Conservation (phyloP, 345 rosid genomes). For the Euphorbia pulcherrima region DNA sequence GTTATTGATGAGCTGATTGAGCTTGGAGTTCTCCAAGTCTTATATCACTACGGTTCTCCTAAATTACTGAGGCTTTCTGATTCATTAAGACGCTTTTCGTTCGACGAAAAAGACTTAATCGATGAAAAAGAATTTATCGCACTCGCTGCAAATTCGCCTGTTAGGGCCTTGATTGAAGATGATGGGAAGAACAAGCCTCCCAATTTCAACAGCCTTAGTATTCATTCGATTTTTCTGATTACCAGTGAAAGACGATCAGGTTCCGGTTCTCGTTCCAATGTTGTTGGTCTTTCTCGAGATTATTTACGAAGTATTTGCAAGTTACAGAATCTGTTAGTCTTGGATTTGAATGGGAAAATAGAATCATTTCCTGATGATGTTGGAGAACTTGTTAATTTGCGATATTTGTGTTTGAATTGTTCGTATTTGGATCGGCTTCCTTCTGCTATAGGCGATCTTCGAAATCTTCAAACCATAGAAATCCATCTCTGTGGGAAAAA, state of each 20-base stretch:
- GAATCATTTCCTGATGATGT: conserved; percentile 10
- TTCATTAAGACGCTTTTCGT: too few species aligned
- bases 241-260: not conserved
- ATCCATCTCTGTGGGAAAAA: not conserved
- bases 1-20: not conserved
- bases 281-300: conserved; percentile 2
- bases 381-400: conserved; percentile 10
- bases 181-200: not conserved
- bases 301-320: conserved; percentile 7
- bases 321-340: conserved; percentile 3
- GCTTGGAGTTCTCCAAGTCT: not conserved
- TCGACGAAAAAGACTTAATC: too few species aligned
- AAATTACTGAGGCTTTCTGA: not conserved
- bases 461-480: conserved; percentile 9
- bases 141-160: too few species aligned
- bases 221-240: not conserved
- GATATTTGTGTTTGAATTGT: not conserved
- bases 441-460: not conserved
- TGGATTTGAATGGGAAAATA: conserved; percentile 7
- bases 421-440: conserved; percentile 14
- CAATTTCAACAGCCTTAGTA: not conserved
- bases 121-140: not conserved
- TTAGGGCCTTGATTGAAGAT: not conserved
- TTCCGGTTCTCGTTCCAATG: not conserved
- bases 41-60: not conserved